These are phyloP conservation scores for Micractinium sp. DNA, from an alignment of 139 green algal species.

Conservation along the genomic window DNA sequence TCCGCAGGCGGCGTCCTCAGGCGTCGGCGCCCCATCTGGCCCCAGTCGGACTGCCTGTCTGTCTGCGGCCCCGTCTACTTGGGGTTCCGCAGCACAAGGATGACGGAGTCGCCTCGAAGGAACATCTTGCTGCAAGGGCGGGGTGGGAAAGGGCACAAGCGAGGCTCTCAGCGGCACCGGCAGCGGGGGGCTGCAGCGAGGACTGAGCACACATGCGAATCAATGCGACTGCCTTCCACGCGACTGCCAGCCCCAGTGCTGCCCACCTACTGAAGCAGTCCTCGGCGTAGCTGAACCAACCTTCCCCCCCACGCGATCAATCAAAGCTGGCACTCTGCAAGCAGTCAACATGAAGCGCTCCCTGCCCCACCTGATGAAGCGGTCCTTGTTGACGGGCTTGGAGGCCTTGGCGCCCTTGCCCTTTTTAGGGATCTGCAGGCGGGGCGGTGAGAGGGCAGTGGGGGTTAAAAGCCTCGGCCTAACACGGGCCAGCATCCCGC, in stretches of 20 bases:
- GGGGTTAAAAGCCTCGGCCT: too few relatives aligned
- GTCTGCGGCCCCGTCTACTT: not conserved
- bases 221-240: not conserved
- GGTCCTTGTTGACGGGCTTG: constrained; percentile 95
- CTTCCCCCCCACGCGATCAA: not conserved
- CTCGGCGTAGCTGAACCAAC: too few relatives aligned
- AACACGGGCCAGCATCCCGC: too few relatives aligned
- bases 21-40: too few relatives aligned
- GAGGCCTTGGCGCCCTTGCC: constrained; percentile 89
- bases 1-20: too few relatives aligned
- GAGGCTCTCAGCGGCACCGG: too few relatives aligned
- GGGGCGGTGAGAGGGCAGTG: too few relatives aligned
- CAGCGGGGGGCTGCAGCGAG: not conserved
- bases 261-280: too few relatives aligned
- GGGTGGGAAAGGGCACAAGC: not conserved
- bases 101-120: constrained; percentile 95
- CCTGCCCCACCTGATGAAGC: constrained; percentile 83
- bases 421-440: constrained; percentile 86
- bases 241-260: not conserved
- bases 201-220: not conserved
- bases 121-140: constrained; percentile 89
- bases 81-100: constrained; percentile 88
- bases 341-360: too few relatives aligned
- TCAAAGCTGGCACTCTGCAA: not conserved
- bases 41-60: too few relatives aligned